Conservation (phyloP, 495 filamentous ascomycete genomes). For the Aspergillus steynii region DNA sequence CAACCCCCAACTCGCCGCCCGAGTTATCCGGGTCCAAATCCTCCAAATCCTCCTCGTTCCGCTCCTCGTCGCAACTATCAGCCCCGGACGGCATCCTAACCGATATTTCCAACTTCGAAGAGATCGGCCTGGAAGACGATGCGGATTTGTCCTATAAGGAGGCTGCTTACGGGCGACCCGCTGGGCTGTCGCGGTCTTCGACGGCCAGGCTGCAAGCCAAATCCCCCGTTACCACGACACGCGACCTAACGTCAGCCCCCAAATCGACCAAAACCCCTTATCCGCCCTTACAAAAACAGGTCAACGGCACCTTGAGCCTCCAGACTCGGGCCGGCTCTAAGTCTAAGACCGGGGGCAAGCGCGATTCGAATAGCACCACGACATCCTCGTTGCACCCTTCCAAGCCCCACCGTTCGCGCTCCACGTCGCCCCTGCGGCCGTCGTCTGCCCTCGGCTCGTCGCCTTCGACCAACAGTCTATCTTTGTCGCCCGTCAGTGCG, state of each 20-base stretch:
- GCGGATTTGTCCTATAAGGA: conserved; percentile 31
- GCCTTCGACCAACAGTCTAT: conserved; percentile 35
- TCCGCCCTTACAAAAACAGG: conserved; percentile 29
- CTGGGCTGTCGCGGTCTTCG: conserved; percentile 33
- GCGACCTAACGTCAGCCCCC: conserved; percentile 42
- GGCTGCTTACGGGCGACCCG: conserved; percentile 29
- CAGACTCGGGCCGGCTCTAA: conserved; percentile 26
- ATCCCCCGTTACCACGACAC: conserved; percentile 37
- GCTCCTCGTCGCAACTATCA: conserved; percentile 68
- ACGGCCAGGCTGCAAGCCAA: conserved; percentile 35
- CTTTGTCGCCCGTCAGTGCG: conserved; percentile 36
- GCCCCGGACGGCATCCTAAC: conserved; percentile 65
- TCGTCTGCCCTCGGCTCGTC: conserved; percentile 29
- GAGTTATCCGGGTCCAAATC: conserved; percentile 83
- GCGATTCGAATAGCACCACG: conserved; percentile 23
- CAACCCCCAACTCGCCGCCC: conserved; percentile 74
- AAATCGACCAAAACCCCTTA: conserved; percentile 49
- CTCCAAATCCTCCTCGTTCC: conserved; percentile 87
- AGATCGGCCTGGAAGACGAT: conserved; percentile 84
- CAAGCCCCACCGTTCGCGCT: conserved; percentile 39
- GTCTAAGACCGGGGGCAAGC: conserved; percentile 25
- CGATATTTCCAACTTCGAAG: conserved; percentile 84
- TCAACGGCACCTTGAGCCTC: conserved; percentile 27
- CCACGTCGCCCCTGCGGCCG: conserved; percentile 41
- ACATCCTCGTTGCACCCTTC: conserved; percentile 24